phyloP scores from a whole-genome alignment of 2,329 filamentous ascomycete genomes.

The Colletotrichum sojae region DNA sequence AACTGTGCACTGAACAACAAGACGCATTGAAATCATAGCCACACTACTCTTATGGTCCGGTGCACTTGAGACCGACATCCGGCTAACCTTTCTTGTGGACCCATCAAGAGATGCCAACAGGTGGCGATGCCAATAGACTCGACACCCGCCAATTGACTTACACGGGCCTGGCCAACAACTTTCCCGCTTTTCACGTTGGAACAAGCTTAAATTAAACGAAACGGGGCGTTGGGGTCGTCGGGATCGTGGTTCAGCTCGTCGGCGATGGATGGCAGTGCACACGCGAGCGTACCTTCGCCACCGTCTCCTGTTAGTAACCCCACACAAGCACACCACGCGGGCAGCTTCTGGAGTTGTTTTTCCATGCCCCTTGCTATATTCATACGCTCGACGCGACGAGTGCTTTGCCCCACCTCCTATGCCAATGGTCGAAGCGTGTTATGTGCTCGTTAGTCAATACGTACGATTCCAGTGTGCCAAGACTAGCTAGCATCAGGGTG shows the following conservation, averaged over 20 bases:
- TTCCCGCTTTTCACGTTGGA: background rate
- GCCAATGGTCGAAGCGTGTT: background rate
- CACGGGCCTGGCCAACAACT: background rate
- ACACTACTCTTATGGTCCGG: too few relatives aligned
- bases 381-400: too few relatives aligned
- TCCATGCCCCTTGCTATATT: too few relatives aligned
- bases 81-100: too few relatives aligned
- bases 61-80: too few relatives aligned
- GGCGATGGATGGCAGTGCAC: background rate
- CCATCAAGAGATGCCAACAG: background rate
- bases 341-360: background rate
- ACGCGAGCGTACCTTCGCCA: background rate
- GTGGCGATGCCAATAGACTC: background rate
- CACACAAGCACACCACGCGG: background rate
- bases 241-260: background rate
- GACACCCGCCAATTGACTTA: background rate
- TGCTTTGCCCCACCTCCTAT: background rate
- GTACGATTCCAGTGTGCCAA: background rate
- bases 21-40: too few relatives aligned
- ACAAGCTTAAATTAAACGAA: background rate
- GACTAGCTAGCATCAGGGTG: background rate
- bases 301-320: background rate
- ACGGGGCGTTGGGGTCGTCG: too few relatives aligned
- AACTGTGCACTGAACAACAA: too few relatives aligned
- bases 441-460: too few relatives aligned